Conservation (phyloP, 2,329 filamentous ascomycete species). For the Fusarium acutatum region DNA sequence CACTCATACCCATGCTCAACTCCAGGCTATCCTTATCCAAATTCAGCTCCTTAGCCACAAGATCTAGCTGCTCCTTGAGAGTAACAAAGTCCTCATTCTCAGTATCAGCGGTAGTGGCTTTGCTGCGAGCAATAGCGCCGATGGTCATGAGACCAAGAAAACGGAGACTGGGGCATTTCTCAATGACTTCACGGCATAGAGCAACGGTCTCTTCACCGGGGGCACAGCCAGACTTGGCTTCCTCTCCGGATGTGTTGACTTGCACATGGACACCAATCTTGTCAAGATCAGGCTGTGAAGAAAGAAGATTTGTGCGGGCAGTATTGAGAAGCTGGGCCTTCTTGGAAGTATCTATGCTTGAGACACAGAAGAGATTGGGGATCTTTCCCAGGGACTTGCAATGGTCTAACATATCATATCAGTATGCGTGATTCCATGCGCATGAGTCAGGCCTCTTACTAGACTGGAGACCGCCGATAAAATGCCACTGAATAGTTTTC, state of each 20-base stretch:
- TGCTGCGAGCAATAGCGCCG: slow-evolving; percentile 87
- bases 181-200: slow-evolving; percentile 75
- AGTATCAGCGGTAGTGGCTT: slow-evolving; percentile 74
- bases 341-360: slow-evolving; percentile 86
- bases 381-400: slow-evolving; percentile 88
- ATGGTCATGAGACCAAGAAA: slow-evolving; percentile 96
- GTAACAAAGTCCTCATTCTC: slow-evolving; percentile 90
- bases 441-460: slow-evolving; percentile 47
- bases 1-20: slow-evolving; percentile 98
- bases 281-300: slow-evolving; percentile 48
- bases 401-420: slow-evolving; percentile 68
- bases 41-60: slow-evolving; percentile 64
- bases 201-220: slow-evolving; percentile 69
- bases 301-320: slow-evolving; percentile 69
- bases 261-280: slow-evolving; percentile 84
- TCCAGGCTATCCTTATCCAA: slow-evolving; percentile 69
- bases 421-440: background rate
- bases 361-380: slow-evolving; percentile 89
- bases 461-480: slow-evolving; percentile 93
- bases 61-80: slow-evolving; percentile 74
- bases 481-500: slow-evolving; percentile 85
- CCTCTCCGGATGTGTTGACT: slow-evolving; percentile 93
- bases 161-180: slow-evolving; percentile 75
- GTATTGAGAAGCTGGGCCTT: slow-evolving; percentile 86
- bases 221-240: slow-evolving; percentile 81